These are phyloP conservation scores for Evernia prunastri DNA, from an alignment of 495 filamentous ascomycete species.

Conservation along the genomic window DNA sequence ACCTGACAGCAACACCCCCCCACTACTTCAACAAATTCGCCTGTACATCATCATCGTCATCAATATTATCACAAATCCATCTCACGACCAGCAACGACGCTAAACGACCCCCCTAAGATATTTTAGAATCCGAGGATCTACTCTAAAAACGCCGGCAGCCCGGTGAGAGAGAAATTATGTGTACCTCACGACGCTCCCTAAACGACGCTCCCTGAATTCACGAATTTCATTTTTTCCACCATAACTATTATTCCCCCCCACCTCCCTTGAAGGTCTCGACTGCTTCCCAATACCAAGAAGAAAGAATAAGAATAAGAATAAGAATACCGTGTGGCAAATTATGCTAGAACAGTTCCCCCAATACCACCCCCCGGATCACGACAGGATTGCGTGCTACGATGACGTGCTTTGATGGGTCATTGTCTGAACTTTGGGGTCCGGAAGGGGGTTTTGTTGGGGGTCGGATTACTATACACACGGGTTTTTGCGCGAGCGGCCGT, in stretches of 20 bases:
- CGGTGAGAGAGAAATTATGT: not conserved
- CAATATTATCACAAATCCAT: not conserved
- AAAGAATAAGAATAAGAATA: too few species aligned
- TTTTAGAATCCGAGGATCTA: not conserved
- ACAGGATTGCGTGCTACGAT: too few species aligned
- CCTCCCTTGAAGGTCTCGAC: too few species aligned
- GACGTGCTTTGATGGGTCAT: too few species aligned
- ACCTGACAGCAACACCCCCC: not conserved
- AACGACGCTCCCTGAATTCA: not conserved
- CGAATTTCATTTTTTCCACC: conserved; percentile 14
- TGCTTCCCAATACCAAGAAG: too few species aligned
- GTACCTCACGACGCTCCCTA: conserved; percentile 1
- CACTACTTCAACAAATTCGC: not conserved
- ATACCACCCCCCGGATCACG: too few species aligned
- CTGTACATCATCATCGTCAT: conserved; percentile 1
- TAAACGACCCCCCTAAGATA: conserved; percentile 9
- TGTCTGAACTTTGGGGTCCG: too few species aligned
- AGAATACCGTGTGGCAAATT: too few species aligned
- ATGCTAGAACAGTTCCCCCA: too few species aligned
- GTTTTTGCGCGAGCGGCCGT: not conserved
- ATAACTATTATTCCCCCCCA: too few species aligned
- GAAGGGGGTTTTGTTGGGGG: too few species aligned
- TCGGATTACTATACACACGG: too few species aligned
- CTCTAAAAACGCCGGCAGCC: conserved; percentile 3
- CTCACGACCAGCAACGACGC: conserved; percentile 1